Conservation (phyloP, 2,329 filamentous ascomycete genomes). For the Xylaria sp. region DNA sequence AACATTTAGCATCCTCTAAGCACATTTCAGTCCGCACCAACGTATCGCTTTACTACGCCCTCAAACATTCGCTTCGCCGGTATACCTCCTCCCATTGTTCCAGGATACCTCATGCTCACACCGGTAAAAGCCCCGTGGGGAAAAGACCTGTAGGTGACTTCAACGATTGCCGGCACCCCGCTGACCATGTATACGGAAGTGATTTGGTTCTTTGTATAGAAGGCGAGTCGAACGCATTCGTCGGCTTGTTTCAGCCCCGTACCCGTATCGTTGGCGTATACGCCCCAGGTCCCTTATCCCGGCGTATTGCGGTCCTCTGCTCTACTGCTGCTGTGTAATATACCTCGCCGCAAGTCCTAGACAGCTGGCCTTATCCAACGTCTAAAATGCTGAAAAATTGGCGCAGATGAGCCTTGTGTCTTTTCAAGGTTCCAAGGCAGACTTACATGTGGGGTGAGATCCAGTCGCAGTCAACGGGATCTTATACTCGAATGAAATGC, state of each 20-base stretch:
- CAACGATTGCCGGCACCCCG: background rate
- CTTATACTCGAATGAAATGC: too few species aligned
- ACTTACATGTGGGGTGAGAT: too few species aligned
- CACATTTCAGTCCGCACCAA: too few species aligned
- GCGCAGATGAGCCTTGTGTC: too few species aligned
- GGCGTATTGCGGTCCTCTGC: background rate
- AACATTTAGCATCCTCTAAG: too few species aligned
- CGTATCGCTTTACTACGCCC: background rate
- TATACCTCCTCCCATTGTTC: background rate
- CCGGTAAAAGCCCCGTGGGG: constrained; percentile 16
- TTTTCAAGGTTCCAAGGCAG: too few species aligned
- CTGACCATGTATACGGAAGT: constrained; percentile 1
- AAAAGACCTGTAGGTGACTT: constrained; percentile 17
- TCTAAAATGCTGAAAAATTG: too few species aligned
- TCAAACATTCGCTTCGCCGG: background rate
- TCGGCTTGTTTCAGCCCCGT: background rate
- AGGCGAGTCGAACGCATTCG: background rate
- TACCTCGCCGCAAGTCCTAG: too few species aligned
- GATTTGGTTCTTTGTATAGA: background rate
- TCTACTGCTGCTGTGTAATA: background rate
- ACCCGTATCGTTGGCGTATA: background rate
- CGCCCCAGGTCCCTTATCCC: background rate
- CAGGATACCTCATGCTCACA: background rate
- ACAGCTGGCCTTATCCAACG: too few species aligned
- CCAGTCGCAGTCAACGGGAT: background rate